phyloP scores from a whole-genome alignment of 208 protist species.

The Wallacemonas rigidus region DNA sequence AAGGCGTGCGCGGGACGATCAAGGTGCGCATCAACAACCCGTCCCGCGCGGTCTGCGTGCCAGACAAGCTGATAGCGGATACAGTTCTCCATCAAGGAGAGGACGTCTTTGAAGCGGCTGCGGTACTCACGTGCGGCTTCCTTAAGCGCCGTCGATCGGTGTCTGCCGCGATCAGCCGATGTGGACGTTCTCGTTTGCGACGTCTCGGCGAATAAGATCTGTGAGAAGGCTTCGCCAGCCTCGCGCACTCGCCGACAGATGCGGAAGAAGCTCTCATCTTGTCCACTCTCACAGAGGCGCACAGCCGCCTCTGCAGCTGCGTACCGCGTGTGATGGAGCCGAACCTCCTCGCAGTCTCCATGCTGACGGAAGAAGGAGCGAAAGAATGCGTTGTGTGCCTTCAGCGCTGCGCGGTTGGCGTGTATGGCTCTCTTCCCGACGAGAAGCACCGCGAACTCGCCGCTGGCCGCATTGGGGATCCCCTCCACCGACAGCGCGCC shows the following conservation, averaged over 20 bases:
- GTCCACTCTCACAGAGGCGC: slow-evolving; percentile 3
- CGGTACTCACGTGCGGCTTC: background rate
- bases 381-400: slow-evolving; percentile 10
- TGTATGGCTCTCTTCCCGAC: slow-evolving; percentile 1
- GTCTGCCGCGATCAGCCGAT: background rate
- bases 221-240: background rate
- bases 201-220: too few species aligned
- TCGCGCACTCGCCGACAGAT: slow-evolving; percentile 10
- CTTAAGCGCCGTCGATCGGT: background rate
- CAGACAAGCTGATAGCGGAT: slow-evolving; percentile 29
- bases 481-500: too few species aligned
- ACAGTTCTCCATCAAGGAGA: slow-evolving; percentile 39
- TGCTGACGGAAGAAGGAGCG: background rate
- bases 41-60: slow-evolving; percentile 21
- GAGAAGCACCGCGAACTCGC: background rate
- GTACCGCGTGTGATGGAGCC: slow-evolving; percentile 18
- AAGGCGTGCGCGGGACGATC: background rate
- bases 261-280: slow-evolving; percentile 11
- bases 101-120: slow-evolving; percentile 12
- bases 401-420: background rate
- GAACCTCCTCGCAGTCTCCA: slow-evolving; percentile 2
- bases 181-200: too few species aligned
- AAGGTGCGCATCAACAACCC: background rate
- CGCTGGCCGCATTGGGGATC: background rate
- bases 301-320: slow-evolving; percentile 14